A percentile compares a stretch with the other conserved stretches of the same genome.
These are phyloP conservation scores for Phlebopus sp. DNA, from an alignment of 1,284 basidiomycete genomes.

Conservation along the genomic window DNA sequence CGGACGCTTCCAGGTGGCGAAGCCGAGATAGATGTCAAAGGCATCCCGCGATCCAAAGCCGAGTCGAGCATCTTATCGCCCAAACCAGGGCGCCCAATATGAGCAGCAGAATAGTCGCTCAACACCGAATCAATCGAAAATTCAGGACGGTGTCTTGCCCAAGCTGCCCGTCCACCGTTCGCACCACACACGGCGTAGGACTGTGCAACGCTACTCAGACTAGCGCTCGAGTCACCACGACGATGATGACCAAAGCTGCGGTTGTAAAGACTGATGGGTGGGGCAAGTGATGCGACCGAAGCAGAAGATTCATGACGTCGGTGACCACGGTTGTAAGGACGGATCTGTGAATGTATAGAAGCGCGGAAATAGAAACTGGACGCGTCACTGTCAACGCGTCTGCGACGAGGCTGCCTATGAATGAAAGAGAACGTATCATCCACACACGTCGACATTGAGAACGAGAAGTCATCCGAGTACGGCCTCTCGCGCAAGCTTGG, in stretches of 20 bases:
- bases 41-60: constrained; percentile 52
- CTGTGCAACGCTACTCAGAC: constrained; percentile 51
- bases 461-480: constrained; percentile 53
- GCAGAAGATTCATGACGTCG: constrained; percentile 46
- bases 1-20: constrained; percentile 50
- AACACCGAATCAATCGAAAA: constrained; percentile 61
- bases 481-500: constrained; percentile 51
- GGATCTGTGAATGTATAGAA: constrained; percentile 28
- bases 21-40: constrained; percentile 65
- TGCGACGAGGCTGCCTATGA: constrained; percentile 39
- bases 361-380: constrained; percentile 73
- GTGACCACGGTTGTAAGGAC: constrained; percentile 41
- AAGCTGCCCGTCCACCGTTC: constrained; percentile 54
- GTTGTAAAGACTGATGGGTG: constrained; percentile 72
- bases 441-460: constrained; percentile 55
- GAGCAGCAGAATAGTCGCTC: constrained; percentile 60
- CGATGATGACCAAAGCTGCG: constrained; percentile 49
- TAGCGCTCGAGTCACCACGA: constrained; percentile 51
- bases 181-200: constrained; percentile 47
- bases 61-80: constrained; percentile 88
- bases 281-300: constrained; percentile 50
- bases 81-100: constrained; percentile 68
- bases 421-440: constrained; percentile 75
- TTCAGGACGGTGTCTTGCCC: constrained; percentile 61
- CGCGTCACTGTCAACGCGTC: constrained; percentile 69